Evolutionary conservation across 345 rosid species (phyloP), one percentile per base, ranked within the genome.

Genomic region (Salix exigua): DNA sequence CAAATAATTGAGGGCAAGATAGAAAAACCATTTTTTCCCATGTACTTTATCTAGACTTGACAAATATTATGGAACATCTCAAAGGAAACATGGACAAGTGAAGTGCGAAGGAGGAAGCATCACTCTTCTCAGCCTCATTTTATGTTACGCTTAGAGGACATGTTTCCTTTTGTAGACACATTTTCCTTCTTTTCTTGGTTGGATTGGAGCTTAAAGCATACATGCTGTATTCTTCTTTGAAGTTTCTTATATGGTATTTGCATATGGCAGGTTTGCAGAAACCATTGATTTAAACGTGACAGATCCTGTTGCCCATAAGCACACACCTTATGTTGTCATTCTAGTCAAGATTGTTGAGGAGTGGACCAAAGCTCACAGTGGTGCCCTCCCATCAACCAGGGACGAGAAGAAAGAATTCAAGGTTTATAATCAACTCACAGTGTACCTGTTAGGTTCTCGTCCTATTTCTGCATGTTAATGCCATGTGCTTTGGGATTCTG

Each of bases 341-440:
- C 98, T 96, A 62, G 87, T 93, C 71, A 93, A 89, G 85, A 84
- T 91, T 80, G 91, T 94, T 65, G 88, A 90, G 65, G 97, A 96
- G 73, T 96, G 99, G 99, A 79, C 85, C 77, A 81, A 86, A 77
- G 82, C 83, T 82, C 97, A 93, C 84, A 82, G 84, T 66, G 93
- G 94, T 62, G 71, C 58, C 38, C 93, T 95, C 86, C 99, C 99
- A 72, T 88, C 88, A 35, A 86, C 96, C 72, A 87, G 96, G 79
- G 97, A 93, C 82, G 98, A 93, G 88, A 91, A 96, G 84, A 93
- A 73, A 77, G 88, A 88, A 81, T 93, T 95, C 75, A 95, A 95
- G 99, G 99, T 91, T 80, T 44, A 46, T 25, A 78, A 51, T 48
- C 62, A 72, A 17, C 68, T 65, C 55, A 38, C 53, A 48, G 31